Percentiles rank a stretch among this genome's conserved stretches.
Evolutionary conservation across 345 rosid species (phyloP).

Genomic region (Microcos paniculata): DNA sequence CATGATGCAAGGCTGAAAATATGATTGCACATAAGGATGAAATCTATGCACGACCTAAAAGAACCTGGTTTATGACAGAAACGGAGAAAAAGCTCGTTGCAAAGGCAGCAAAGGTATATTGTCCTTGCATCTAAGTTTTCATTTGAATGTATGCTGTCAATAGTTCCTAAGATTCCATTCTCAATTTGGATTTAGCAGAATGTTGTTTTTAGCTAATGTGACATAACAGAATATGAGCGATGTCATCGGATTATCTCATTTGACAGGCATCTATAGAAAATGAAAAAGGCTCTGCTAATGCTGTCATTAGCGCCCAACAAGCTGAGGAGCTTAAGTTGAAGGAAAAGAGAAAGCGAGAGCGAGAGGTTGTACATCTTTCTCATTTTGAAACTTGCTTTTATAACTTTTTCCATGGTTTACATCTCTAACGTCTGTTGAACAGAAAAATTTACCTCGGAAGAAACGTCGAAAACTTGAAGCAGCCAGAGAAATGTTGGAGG

Average conservation of each 20-base stretch:
- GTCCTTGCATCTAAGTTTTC: background rate
- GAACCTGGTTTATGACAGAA: conserved; percentile 88
- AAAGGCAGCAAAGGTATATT: conserved; percentile 61
- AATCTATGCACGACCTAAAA: conserved; percentile 85
- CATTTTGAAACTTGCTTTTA: background rate
- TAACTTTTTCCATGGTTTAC: conserved; percentile 15
- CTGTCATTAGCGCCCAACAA: conserved; percentile 72
- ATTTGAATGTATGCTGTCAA: background rate
- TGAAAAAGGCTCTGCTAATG: conserved; percentile 48
- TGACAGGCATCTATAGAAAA: conserved; percentile 56
- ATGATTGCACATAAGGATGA: conserved; percentile 84
- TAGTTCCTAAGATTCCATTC: background rate
- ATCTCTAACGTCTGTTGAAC: conserved; percentile 25
- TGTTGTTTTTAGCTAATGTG: background rate
- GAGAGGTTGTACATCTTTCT: conserved; percentile 55
- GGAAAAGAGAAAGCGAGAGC: conserved; percentile 90
- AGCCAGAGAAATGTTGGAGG: conserved; percentile 94
- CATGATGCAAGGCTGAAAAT: conserved; percentile 70
- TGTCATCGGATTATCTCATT: background rate
- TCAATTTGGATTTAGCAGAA: background rate
- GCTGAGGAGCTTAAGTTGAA: conserved; percentile 91
- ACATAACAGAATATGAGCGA: background rate
- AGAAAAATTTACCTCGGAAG: conserved; percentile 90
- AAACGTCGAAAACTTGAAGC: conserved; percentile 92
- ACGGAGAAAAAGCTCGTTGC: conserved; percentile 82